phyloP scores from a whole-genome alignment of 352 stramenopile genomes.

The Poterioochromonas sp. region DNA sequence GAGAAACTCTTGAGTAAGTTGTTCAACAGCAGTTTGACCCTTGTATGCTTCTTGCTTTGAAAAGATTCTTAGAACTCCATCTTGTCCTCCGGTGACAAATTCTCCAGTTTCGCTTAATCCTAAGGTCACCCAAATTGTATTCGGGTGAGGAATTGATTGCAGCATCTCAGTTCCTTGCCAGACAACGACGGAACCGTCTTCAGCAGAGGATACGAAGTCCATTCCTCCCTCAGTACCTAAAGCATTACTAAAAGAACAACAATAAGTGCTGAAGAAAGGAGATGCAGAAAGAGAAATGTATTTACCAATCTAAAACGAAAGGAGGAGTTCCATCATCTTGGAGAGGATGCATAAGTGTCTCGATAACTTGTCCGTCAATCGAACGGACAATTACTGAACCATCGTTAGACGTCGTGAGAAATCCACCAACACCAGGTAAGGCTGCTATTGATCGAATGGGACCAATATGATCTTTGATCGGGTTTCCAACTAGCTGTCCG shows the following conservation, averaged over 20 bases:
- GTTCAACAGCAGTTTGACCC: background rate
- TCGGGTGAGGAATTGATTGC: constrained; percentile 5
- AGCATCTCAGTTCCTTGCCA: background rate
- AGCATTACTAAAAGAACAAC: background rate
- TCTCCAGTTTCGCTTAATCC: background rate
- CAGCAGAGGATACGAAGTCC: constrained; percentile 12
- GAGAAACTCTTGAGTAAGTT: background rate
- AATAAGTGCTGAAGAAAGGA: background rate
- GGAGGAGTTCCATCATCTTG: constrained; percentile 16
- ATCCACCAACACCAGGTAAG: constrained; percentile 18
- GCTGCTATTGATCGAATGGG: constrained; percentile 3
- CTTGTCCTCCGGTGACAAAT: constrained; percentile 4
- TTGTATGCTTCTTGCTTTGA: background rate
- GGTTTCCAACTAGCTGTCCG: background rate
- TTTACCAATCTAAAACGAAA: constrained; percentile 1
- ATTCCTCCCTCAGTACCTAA: background rate
- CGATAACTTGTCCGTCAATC: background rate
- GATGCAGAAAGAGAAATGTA: background rate
- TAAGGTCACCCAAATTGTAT: background rate
- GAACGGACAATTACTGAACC: background rate
- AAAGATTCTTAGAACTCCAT: constrained; percentile 11
- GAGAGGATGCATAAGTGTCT: background rate
- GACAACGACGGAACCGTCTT: constrained; percentile 4
- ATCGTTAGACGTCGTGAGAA: constrained; percentile 22
- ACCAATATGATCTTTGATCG: constrained; percentile 20